phyloP scores from a whole-genome alignment of 2,329 filamentous ascomycete species.

The Cercospora janseana region DNA sequence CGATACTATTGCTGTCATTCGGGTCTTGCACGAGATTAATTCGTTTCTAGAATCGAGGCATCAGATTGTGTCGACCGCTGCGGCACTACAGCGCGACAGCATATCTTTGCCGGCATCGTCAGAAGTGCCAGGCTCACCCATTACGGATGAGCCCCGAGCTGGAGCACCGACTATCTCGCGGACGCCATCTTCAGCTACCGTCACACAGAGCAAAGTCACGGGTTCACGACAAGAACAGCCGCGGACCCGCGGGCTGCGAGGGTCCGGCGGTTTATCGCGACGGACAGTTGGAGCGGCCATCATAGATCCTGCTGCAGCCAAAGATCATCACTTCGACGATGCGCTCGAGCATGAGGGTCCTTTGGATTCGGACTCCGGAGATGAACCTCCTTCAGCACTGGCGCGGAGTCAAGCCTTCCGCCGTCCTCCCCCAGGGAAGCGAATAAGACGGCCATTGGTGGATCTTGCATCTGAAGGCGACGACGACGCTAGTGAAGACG shows the following conservation, averaged over 20 bases:
- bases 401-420: constrained; percentile 48
- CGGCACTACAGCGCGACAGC: constrained; percentile 16
- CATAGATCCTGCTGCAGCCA: constrained; percentile 22
- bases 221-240: constrained; percentile 25
- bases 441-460: constrained; percentile 18
- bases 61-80: constrained; percentile 12
- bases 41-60: constrained; percentile 20
- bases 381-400: constrained; percentile 38
- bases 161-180: constrained; percentile 39
- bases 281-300: constrained; percentile 13
- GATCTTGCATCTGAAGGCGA: constrained; percentile 30
- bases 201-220: constrained; percentile 42
- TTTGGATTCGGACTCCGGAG: constrained; percentile 35
- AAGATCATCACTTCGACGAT: constrained; percentile 31
- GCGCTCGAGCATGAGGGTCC: constrained; percentile 32
- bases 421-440: constrained; percentile 19
- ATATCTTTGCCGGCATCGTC: constrained; percentile 3
- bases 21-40: neutral
- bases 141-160: constrained; percentile 1
- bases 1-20: neutral
- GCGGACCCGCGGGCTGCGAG: constrained; percentile 32
- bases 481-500: constrained; percentile 35
- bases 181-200: constrained; percentile 50
- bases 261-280: constrained; percentile 40
- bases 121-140: constrained; percentile 12